phyloP scores from a whole-genome alignment of 768 basidiomycete species.

The Hypholoma fasciculare region DNA sequence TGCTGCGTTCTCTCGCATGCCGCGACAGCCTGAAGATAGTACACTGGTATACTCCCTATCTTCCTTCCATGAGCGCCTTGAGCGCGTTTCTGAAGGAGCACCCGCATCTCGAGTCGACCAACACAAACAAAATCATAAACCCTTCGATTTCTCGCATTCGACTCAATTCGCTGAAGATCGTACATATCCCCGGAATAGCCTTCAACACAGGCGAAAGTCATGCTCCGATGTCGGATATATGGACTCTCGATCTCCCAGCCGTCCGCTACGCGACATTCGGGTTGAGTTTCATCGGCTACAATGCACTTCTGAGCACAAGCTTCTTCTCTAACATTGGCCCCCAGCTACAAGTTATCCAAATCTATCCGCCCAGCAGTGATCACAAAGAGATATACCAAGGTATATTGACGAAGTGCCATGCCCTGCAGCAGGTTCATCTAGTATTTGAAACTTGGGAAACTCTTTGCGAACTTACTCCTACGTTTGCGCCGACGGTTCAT shows the following conservation, averaged over 20 bases:
- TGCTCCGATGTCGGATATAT: neutral
- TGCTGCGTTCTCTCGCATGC: conserved; percentile 9
- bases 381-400: neutral
- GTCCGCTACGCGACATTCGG: conserved; percentile 8
- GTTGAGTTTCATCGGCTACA: neutral
- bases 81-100: conserved; percentile 14
- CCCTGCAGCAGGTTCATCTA: conserved; percentile 5
- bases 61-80: conserved; percentile 9
- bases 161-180: conserved; percentile 7
- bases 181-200: conserved; percentile 3
- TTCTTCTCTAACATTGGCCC: conserved; percentile 5
- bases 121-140: neutral
- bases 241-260: neutral
- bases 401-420: neutral
- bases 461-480: neutral
- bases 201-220: neutral
- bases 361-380: conserved; percentile 3
- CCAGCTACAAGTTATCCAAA: conserved; percentile 11
- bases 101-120: conserved; percentile 12
- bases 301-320: neutral
- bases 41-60: conserved; percentile 11
- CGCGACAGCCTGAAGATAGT: conserved; percentile 13
- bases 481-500: neutral
- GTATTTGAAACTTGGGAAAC: neutral
- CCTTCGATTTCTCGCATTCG: neutral